Percentiles rank a stretch among this genome's conserved stretches.
Conservation (phyloP, 495 filamentous ascomycete genomes). For the Aspergillus biplanus region DNA sequence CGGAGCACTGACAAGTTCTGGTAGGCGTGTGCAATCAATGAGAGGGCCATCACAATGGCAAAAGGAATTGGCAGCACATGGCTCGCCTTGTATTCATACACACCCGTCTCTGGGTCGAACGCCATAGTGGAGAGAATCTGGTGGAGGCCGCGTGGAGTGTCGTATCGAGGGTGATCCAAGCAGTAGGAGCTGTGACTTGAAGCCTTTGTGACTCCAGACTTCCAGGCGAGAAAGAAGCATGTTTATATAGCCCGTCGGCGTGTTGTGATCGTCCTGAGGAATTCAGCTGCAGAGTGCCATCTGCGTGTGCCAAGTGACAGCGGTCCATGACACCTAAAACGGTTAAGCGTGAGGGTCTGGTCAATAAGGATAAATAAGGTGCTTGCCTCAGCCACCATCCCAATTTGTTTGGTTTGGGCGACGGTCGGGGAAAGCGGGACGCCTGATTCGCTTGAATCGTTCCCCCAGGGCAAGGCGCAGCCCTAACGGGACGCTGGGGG, state of each 20-base stretch:
- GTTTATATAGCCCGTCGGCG: neutral
- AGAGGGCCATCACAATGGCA: constrained; percentile 38
- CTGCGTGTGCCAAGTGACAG: neutral
- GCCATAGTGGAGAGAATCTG: neutral
- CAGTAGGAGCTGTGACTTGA: too few relatives aligned
- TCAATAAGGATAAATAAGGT: neutral
- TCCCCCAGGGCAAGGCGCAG: neutral
- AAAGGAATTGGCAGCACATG: constrained; percentile 46
- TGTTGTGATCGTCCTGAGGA: neutral
- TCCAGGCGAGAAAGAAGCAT: too few relatives aligned
- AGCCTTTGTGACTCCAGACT: too few relatives aligned
- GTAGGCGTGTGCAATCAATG: constrained; percentile 38
- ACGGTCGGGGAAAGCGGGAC: neutral
- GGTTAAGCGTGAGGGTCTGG: neutral
- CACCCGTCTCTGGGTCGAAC: constrained; percentile 6
- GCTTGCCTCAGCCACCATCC: neutral
- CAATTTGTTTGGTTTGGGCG: neutral
- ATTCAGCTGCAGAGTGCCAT: neutral
- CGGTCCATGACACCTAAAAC: neutral
- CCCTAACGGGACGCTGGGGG: neutral
- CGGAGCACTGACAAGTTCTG: constrained; percentile 32
- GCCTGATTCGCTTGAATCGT: neutral
- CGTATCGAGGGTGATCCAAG: too few relatives aligned
- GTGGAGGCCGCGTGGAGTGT: too few relatives aligned
- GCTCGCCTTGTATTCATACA: constrained; percentile 38